These are phyloP conservation scores for Nothophaeocryptopus gaeumannii DNA, from an alignment of 2,329 filamentous ascomycete species.

Conservation along the genomic window DNA sequence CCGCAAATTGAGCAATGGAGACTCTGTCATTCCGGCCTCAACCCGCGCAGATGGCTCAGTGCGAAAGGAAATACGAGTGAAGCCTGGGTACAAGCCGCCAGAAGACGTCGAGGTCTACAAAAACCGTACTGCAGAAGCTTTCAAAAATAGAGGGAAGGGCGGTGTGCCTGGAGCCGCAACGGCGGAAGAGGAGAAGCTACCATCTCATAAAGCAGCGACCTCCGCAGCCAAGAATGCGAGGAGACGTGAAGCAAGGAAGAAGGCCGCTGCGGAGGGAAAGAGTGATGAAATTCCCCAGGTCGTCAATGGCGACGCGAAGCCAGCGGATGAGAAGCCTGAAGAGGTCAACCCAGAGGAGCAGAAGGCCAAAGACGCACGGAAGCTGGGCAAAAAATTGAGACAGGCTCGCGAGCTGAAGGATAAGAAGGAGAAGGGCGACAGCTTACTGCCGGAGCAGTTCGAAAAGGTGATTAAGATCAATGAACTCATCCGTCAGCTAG, in stretches of 20 bases:
- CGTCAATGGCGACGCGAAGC: conserved; percentile 28
- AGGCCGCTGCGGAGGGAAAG: conserved; percentile 61
- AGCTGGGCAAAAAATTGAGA: conserved; percentile 88
- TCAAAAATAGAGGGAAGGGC: conserved; percentile 68
- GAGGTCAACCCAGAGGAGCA: conserved; percentile 68
- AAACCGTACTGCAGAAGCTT: conserved; percentile 82
- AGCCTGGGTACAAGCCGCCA: conserved; percentile 87
- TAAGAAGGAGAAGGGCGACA: conserved; percentile 84
- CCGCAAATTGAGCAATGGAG: conserved; percentile 69
- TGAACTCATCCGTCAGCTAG: conserved; percentile 84
- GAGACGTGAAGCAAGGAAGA: conserved; percentile 64
- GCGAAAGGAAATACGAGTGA: conserved; percentile 90
- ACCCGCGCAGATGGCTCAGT: conserved; percentile 81
- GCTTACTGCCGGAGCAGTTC: conserved; percentile 86
- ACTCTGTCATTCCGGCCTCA: conserved; percentile 86
- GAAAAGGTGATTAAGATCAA: conserved; percentile 97
- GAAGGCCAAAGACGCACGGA: conserved; percentile 87
- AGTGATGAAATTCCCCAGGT: conserved; percentile 43
- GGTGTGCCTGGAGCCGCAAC: conserved; percentile 71
- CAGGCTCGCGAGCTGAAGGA: conserved; percentile 86
- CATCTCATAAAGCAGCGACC: conserved; percentile 47
- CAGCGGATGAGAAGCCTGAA: conserved; percentile 38
- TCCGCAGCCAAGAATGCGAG: conserved; percentile 78
- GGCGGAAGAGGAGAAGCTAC: conserved; percentile 41
- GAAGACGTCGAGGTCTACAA: conserved; percentile 97